Percentiles rank a stretch among this genome's conserved stretches.
phyloP scores from a whole-genome alignment of 805 yeast genomes.

The Starmera caribaea region DNA sequence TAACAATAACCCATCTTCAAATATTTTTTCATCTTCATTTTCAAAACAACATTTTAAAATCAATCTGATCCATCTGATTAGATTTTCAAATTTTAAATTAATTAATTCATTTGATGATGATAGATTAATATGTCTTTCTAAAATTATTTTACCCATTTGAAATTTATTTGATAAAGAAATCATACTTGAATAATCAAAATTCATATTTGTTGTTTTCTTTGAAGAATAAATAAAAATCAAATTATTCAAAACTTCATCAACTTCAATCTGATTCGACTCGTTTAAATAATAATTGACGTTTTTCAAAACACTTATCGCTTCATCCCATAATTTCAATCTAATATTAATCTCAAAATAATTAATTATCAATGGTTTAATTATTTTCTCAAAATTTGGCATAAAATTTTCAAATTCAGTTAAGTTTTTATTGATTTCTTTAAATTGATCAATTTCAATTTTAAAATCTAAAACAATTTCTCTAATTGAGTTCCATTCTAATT shows the following conservation, averaged over 20 bases:
- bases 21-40: conserved; percentile 3
- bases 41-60: conserved; percentile 11
- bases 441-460: conserved; percentile 8
- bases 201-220: conserved; percentile 4
- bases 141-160: too few relatives aligned
- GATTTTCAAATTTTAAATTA: too few relatives aligned
- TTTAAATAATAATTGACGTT: background rate
- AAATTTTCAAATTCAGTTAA: conserved; percentile 6
- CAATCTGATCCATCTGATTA: conserved; percentile 18
- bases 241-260: too few relatives aligned
- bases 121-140: too few relatives aligned
- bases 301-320: conserved; percentile 13
- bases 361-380: conserved; percentile 14
- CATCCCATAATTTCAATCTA: conserved; percentile 12
- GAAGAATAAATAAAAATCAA: conserved; percentile 1
- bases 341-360: conserved; percentile 19
- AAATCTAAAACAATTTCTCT: conserved; percentile 5
- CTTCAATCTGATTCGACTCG: too few relatives aligned
- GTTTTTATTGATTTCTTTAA: conserved; percentile 5
- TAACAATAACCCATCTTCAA: conserved; percentile 1
- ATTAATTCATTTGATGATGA: too few relatives aligned
- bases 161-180: too few relatives aligned
- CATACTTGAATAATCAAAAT: conserved; percentile 10
- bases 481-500: conserved; percentile 4
- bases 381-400: conserved; percentile 1